phyloP scores from a whole-genome alignment of 805 yeast species.

The Spathaspora passalidarum region DNA sequence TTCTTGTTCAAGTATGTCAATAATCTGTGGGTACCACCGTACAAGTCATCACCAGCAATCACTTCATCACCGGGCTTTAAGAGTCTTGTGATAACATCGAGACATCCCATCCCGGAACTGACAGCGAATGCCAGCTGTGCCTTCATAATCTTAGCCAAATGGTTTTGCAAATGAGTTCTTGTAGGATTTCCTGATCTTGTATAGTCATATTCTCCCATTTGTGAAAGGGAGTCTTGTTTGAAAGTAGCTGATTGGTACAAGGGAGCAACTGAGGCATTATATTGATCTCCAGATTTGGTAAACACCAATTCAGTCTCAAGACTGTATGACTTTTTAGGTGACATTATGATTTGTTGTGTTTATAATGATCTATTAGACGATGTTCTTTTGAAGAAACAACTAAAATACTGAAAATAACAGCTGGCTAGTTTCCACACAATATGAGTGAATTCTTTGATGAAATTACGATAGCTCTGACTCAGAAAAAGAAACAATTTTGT shows the following conservation, averaged over 20 bases:
- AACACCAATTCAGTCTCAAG: constrained; percentile 71
- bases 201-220: constrained; percentile 71
- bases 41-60: constrained; percentile 90
- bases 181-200: constrained; percentile 96
- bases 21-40: constrained; percentile 90
- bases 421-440: too few species aligned
- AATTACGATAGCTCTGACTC: neutral
- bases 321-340: constrained; percentile 39
- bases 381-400: too few species aligned
- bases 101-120: constrained; percentile 88
- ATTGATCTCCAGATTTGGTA: constrained; percentile 59
- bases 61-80: constrained; percentile 84
- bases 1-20: constrained; percentile 66
- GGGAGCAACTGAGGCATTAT: constrained; percentile 82
- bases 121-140: constrained; percentile 80
- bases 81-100: constrained; percentile 77
- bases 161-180: constrained; percentile 73
- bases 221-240: constrained; percentile 68
- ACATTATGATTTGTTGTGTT: constrained; percentile 5
- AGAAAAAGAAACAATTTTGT: neutral
- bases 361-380: neutral
- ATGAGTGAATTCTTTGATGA: neutral
- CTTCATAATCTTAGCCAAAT: constrained; percentile 73
- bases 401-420: too few species aligned
- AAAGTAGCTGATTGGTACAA: constrained; percentile 93